These are phyloP conservation scores for Cyphellophora attinorum DNA, from an alignment of 2,329 filamentous ascomycete genomes.

Conservation along the genomic window DNA sequence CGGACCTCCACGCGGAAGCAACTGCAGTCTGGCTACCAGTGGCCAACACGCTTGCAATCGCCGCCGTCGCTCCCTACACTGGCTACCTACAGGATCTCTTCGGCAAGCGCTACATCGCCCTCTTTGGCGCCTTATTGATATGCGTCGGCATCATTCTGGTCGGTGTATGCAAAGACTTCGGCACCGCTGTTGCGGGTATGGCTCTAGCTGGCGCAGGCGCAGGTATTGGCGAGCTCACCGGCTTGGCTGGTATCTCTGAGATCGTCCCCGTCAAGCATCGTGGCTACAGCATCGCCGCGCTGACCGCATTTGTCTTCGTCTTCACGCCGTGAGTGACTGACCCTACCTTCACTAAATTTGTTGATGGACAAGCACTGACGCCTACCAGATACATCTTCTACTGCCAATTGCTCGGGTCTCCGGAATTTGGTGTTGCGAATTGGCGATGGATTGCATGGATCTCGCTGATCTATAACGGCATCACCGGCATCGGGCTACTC, in stretches of 20 bases:
- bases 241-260: conserved; percentile 12
- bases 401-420: conserved; percentile 43
- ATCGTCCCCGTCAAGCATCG: conserved; percentile 13
- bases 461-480: conserved; percentile 10
- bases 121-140: conserved; percentile 6
- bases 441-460: conserved; percentile 14
- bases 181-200: conserved; percentile 9
- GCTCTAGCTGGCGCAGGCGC: conserved; percentile 9
- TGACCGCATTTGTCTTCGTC: conserved; percentile 9
- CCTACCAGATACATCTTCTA: too few species aligned
- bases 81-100: conserved; percentile 14
- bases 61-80: conserved; percentile 12
- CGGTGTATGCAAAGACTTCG: conserved; percentile 8
- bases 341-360: conserved; percentile 9
- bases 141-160: conserved; percentile 10
- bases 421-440: too few species aligned
- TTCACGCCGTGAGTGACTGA: conserved; percentile 12
- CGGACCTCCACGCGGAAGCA: conserved; percentile 8
- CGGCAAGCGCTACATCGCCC: conserved; percentile 9
- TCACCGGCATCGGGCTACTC: conserved; percentile 6
- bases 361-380: too few species aligned
- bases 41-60: conserved; percentile 8
- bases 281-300: conserved; percentile 9
- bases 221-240: conserved; percentile 12
- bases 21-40: conserved; percentile 10